Base-by-base conservation (phyloP, 257 asterid genomes). In the Avicennia marina region DNA sequence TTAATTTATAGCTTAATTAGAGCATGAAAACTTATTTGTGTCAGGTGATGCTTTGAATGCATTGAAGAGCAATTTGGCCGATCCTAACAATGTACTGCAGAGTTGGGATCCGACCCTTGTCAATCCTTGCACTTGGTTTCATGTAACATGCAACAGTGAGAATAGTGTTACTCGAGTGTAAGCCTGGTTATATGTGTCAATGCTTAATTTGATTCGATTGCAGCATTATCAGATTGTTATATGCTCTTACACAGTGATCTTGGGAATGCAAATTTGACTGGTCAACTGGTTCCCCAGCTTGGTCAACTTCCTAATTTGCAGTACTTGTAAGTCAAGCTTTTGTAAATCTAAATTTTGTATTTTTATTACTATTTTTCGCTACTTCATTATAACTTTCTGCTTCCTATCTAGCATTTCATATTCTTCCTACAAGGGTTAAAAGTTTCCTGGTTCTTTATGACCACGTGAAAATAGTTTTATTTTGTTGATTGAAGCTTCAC, bases 81-180 rank as follows among this genome's bases (percentile, higher is more conserved):
- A 93, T 82, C 96, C 99, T 47, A 82, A 80, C 76, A 80, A 68
- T 60, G 99, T 93, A 61, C 86, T 93, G 19, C 95, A 86, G 84
- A 93, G 95, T 71, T 93, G 99, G 99, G 97, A 93, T 66, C 71
- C 95, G 16, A 86, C 97, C 26, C 97, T 89, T 39, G 99, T 89
- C 59, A 93, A 93, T 72, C 99, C 97, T 9, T 93, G 99, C 63
- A 88, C 97, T 47, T 91, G 98, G 98, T 88, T 88, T 73, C 97
- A 91, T 24, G 95, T 91, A 19, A 85, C 95, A 0, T 93, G 99
- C 87, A 89, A 77, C 72, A 72, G 70, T 21, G 96, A 84, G 7
- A 86, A 93, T 64, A 70, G 72, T 31, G 99, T 93, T 56, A 93
- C 94, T 4, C 76, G 97, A 80, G 96, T 93, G 99, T 93, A 74